Base-by-base conservation (phyloP, 116 monocot species). In the Iris pallida region DNA sequence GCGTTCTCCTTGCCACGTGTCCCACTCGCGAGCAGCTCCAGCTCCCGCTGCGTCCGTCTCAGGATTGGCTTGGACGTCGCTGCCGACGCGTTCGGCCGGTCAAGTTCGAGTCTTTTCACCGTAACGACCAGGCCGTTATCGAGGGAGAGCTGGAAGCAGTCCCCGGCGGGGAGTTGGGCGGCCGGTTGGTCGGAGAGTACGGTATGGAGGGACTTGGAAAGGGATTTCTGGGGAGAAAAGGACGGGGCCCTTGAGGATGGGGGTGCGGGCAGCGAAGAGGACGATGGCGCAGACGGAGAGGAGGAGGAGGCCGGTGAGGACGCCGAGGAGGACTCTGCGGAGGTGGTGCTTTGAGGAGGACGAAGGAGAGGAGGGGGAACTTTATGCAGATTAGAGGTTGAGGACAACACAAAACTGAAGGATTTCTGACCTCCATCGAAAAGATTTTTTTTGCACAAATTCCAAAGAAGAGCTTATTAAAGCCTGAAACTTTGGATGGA, bases 201-300 rank as follows among this genome's bases (percentile, higher is more conserved):
- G 16, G 55, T 40, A 13, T 73, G 76, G 59, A 95, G 95, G 71
- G 75, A 12, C 63, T 82, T 91, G 62, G 91, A n/a, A 76, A 69
- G 85, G 68, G 65, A 95, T 88, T 16, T 53, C 59, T 40, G 91
- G 86, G 76, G 76, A 80, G 84, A 95, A 91, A 73, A 76, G 68
- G 30, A 95, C 87, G 6, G 96, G 89, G 67, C 92, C 91, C 45
- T 71, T 74, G 59, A 87, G 86, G 47, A 96, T 71, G 0, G 92
- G 96, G 51, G 85, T 73, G 47, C 75, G 78, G 73, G 71, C 76
- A 63, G 79, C 71, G 63, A 80, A 82, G 61, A 86, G 66, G 71
- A 96, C 64, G 72, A 82, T 75, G 49, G 83, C 75, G 12, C 86
- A 83, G 63, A 89, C 41, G 45, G 71, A 66, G 77, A 83, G 72